Evolutionary conservation across 495 filamentous ascomycete genomes (phyloP).

Genomic region (Aspergillus bridgeri): DNA sequence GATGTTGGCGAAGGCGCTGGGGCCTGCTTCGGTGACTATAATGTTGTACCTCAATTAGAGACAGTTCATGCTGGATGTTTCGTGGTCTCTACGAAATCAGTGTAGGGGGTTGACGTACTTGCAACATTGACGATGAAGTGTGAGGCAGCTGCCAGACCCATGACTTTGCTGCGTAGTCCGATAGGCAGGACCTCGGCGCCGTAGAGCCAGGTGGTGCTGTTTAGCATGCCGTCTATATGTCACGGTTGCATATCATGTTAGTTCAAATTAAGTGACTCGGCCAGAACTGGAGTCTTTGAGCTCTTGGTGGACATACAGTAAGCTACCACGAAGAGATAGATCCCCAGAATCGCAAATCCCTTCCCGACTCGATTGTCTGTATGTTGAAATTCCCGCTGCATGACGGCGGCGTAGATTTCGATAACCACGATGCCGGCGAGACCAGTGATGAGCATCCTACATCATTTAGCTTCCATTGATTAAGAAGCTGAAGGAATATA

Average conservation of each 20-base stretch:
- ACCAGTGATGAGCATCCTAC: slow-evolving; percentile 52
- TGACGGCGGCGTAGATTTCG: slow-evolving; percentile 58
- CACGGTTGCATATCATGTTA: slow-evolving; percentile 8
- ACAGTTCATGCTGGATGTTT: too few relatives aligned
- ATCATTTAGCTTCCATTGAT: background rate
- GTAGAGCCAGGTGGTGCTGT: slow-evolving; percentile 60
- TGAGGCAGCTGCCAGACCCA: slow-evolving; percentile 54
- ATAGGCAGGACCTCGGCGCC: slow-evolving; percentile 58
- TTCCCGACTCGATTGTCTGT: slow-evolving; percentile 54
- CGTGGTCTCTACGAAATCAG: too few relatives aligned
- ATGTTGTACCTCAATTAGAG: background rate
- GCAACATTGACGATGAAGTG: slow-evolving; percentile 60
- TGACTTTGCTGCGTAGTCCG: slow-evolving; percentile 54
- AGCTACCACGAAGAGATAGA: slow-evolving; percentile 55
- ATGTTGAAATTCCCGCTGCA: slow-evolving; percentile 55
- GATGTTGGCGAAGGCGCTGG: slow-evolving; percentile 56
- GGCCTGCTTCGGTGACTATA: slow-evolving; percentile 54
- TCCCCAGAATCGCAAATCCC: slow-evolving; percentile 58
- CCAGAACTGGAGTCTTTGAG: too few relatives aligned
- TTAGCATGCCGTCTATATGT: slow-evolving; percentile 51
- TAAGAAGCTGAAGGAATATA: background rate
- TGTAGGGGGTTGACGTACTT: too few relatives aligned
- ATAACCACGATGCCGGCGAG: slow-evolving; percentile 47
- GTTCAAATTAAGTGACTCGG: background rate
- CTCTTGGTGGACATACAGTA: slow-evolving; percentile 50